Percentiles rank a stretch among this genome's conserved stretches.
phyloP scores from a whole-genome alignment of 192 early-diverging fungal species.

The Backusella macrospora region DNA sequence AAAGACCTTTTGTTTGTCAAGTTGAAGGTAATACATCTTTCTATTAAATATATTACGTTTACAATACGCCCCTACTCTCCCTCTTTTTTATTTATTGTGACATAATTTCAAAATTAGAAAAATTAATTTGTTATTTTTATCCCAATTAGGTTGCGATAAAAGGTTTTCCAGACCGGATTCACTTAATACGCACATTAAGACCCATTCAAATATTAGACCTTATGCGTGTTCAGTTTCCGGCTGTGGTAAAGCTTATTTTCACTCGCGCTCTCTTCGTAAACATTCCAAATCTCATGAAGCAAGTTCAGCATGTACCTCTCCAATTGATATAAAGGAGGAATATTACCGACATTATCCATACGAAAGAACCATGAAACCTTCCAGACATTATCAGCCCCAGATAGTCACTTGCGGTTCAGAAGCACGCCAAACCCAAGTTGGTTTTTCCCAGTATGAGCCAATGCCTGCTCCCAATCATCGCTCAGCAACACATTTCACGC shows the following conservation, averaged over 20 bases:
- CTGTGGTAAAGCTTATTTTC: constrained; percentile 60
- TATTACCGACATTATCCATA: constrained; percentile 4
- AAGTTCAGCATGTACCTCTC: background rate
- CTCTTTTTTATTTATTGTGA: background rate
- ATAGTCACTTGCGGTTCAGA: constrained; percentile 2
- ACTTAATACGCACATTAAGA: constrained; percentile 66
- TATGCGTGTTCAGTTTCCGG: constrained; percentile 49
- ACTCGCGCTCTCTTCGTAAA: constrained; percentile 58
- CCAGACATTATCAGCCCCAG: background rate
- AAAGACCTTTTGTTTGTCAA: constrained; percentile 59
- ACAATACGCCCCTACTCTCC: background rate
- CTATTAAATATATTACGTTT: background rate
- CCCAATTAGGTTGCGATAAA: constrained; percentile 57
- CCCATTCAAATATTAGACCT: constrained; percentile 53
- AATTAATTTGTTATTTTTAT: constrained; percentile 1
- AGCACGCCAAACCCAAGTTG: background rate
- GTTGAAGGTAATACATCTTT: constrained; percentile 16
- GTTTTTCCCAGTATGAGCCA: background rate
- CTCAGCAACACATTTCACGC: background rate
- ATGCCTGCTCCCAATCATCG: background rate
- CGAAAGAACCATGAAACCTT: background rate
- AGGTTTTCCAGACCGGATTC: constrained; percentile 71
- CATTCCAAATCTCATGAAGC: constrained; percentile 55
- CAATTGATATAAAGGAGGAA: background rate
- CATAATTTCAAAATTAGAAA: background rate